Conservation (phyloP, 1,284 basidiomycete genomes). For the Xanthoconium separans region DNA sequence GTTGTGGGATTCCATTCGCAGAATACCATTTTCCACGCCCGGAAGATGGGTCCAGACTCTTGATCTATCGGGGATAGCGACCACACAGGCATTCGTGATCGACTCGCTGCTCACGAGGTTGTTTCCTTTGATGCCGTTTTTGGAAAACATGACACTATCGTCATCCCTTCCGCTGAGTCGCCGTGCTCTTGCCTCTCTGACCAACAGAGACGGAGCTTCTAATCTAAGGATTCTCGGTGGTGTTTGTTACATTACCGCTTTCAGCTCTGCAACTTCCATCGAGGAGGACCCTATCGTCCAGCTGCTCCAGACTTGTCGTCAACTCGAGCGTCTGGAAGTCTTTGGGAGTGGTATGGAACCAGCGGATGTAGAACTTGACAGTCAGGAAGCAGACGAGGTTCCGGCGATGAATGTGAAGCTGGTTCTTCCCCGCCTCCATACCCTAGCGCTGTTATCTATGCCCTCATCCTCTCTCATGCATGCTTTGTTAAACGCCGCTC, state of each 20-base stretch:
- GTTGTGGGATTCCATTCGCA: conserved; percentile 81
- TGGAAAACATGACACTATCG: conserved; percentile 60
- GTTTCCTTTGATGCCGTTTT: conserved; percentile 70
- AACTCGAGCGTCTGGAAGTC: conserved; percentile 68
- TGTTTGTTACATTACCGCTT: conserved; percentile 49
- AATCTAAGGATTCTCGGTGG: conserved; percentile 64
- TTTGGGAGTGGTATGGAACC: conserved; percentile 58
- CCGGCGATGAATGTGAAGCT: conserved; percentile 35
- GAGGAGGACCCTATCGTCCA: conserved; percentile 51
- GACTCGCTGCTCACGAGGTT: conserved; percentile 62
- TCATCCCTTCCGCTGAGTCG: conserved; percentile 61
- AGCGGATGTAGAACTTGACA: conserved; percentile 42
- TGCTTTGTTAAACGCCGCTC: conserved; percentile 55
- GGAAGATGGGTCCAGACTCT: conserved; percentile 79
- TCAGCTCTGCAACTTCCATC: conserved; percentile 25
- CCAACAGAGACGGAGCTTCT: conserved; percentile 49
- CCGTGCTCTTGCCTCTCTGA: conserved; percentile 54
- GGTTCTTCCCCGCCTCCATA: conserved; percentile 58
- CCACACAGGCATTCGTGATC: conserved; percentile 48
- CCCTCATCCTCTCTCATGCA: conserved; percentile 64
- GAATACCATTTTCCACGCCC: conserved; percentile 80
- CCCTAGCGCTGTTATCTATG: conserved; percentile 65
- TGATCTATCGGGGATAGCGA: conserved; percentile 60
- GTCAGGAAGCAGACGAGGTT: conserved; percentile 21
- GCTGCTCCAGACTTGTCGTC: conserved; percentile 55